Percentiles rank a stretch among this genome's conserved stretches.
Conservation (phyloP, 2,329 filamentous ascomycete species). For the Calonectria henricotiae region DNA sequence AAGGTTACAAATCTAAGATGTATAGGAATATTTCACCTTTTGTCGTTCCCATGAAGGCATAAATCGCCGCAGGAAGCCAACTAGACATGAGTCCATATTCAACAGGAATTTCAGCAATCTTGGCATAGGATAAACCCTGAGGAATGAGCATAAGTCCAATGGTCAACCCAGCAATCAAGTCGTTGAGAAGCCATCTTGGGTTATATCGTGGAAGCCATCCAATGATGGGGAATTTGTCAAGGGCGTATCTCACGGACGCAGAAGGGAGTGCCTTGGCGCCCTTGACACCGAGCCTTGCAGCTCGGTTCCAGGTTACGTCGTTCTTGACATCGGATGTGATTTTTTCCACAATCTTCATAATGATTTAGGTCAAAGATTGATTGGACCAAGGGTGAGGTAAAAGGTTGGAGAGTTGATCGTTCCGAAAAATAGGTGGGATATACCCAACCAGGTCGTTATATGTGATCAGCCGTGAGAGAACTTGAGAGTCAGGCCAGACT, state of each 20-base stretch:
- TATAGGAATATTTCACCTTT: constrained; percentile 63
- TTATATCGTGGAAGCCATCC: constrained; percentile 77
- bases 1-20: neutral
- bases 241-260: constrained; percentile 69
- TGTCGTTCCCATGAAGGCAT: constrained; percentile 75
- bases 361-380: constrained; percentile 1
- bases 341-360: constrained; percentile 48
- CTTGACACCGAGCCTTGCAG: constrained; percentile 38
- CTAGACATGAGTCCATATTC: constrained; percentile 74
- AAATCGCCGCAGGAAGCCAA: constrained; percentile 73
- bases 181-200: constrained; percentile 74
- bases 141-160: constrained; percentile 75
- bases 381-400: neutral
- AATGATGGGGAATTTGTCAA: constrained; percentile 75
- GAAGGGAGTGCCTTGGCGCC: constrained; percentile 63
- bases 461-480: neutral
- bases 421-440: neutral
- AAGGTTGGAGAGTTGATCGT: neutral
- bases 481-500: neutral
- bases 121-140: constrained; percentile 75
- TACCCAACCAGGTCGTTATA: neutral
- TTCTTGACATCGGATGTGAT: constrained; percentile 42
- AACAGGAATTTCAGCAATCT: constrained; percentile 74
- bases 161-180: constrained; percentile 75
- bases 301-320: constrained; percentile 51